Evolutionary conservation across 2,329 filamentous ascomycete species (phyloP).

Genomic region (Boeremia lycopersici): DNA sequence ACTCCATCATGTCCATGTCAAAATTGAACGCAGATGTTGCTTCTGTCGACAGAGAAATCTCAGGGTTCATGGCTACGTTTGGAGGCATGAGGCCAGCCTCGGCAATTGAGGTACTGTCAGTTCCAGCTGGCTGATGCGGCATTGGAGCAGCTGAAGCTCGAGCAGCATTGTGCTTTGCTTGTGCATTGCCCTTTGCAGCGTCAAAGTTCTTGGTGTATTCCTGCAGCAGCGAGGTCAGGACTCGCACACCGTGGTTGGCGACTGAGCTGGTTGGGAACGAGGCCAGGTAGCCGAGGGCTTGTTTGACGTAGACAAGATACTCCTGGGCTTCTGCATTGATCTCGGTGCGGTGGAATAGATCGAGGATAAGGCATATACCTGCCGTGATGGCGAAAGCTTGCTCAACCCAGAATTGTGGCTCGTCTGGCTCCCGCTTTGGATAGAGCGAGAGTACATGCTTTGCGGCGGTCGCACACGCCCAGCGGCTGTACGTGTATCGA

Average conservation of each 20-base stretch:
- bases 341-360: conserved; percentile 35
- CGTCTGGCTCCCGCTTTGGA: conserved; percentile 42
- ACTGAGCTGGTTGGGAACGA: conserved; percentile 48
- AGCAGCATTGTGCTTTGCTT: not conserved
- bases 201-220: conserved; percentile 34
- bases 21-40: conserved; percentile 23
- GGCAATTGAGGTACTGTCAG: conserved; percentile 12
- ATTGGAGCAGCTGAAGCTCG: conserved; percentile 8
- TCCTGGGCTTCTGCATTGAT: conserved; percentile 32
- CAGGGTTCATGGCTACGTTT: conserved; percentile 1
- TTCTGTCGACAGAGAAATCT: conserved; percentile 19
- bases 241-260: conserved; percentile 46
- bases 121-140: conserved; percentile 12
- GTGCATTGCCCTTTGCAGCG: conserved; percentile 8
- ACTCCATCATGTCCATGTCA: conserved; percentile 35
- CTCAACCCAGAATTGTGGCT: conserved; percentile 52
- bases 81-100: conserved; percentile 7
- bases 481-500: conserved; percentile 51
- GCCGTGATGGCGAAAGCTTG: conserved; percentile 42
- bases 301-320: conserved; percentile 36
- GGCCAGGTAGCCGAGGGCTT: conserved; percentile 41
- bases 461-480: conserved; percentile 50
- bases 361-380: conserved; percentile 36
- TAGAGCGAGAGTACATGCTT: conserved; percentile 50
- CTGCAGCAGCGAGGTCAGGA: conserved; percentile 45